Conservation (phyloP, 2,329 filamentous ascomycete genomes). For the Corniculantispora saksenae region DNA sequence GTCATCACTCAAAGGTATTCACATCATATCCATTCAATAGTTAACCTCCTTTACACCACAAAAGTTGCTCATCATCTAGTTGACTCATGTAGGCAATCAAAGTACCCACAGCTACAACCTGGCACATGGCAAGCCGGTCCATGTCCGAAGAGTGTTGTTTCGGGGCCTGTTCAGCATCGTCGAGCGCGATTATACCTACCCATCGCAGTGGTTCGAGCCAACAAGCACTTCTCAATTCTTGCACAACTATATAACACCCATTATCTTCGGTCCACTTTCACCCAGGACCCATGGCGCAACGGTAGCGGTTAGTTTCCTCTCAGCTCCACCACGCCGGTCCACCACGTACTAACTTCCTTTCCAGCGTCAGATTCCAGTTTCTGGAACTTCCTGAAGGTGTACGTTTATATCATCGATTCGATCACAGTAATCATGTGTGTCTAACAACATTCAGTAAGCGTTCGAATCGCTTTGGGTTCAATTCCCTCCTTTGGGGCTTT, state of each 20-base stretch:
- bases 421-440: not conserved
- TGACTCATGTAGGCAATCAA: too few relatives aligned
- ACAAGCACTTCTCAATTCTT: not conserved
- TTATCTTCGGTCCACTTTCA: not conserved
- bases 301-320: not conserved
- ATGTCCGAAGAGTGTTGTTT: too few relatives aligned
- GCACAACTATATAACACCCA: not conserved
- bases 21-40: too few relatives aligned
- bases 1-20: too few relatives aligned
- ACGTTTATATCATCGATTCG: not conserved
- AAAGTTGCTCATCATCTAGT: too few relatives aligned
- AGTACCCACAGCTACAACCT: too few relatives aligned
- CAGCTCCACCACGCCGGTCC: not conserved
- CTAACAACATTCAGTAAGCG: not conserved
- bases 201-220: not conserved
- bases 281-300: slow-evolving; percentile 3
- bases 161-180: not conserved
- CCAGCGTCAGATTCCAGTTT: slow-evolving; percentile 1
- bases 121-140: too few relatives aligned
- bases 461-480: slow-evolving; percentile 6
- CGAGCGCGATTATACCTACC: not conserved
- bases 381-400: not conserved
- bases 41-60: too few relatives aligned
- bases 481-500: not conserved
- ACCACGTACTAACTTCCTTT: not conserved